Base-by-base conservation (phyloP, 78 protist genomes). In the Dictyostelium intermedium region DNA sequence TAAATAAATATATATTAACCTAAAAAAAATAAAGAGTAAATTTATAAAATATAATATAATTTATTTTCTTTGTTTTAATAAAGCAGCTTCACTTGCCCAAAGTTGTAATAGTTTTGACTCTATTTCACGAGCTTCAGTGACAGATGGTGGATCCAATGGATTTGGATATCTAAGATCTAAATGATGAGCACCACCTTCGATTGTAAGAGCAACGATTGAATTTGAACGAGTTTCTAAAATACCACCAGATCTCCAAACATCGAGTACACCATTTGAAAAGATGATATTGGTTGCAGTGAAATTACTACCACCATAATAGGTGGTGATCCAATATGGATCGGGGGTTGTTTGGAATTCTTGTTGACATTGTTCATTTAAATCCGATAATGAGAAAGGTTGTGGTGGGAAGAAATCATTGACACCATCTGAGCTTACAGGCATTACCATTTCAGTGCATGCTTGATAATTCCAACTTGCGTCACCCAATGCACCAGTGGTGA, bases 101-200 rank as follows among this genome's bases (percentile, higher is more conserved):
- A 43, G 32, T 9, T 27, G 16, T 11, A 89, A 43, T 20, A 35
- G 43, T 45, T 83, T 74, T 14, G 76, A 74, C 56, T 92, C 96
- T 6, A 74, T 23, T 10, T 25, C 56, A 41, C 96, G 39, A 34
- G 89, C 96, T 30, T 76, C n/a, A 16, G 27, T 27, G 0, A 97
- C 84, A 6, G 91, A 78, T 0, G 53, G 37, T 7, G 97, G 79
- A 27, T 97, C 98, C 11, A 20, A 69, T 16, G 91, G 82, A 83
- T 85, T 92, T 85, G 91, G 87, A 43, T 37, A 56, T 25, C 97
- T 32, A 18, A 97, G 84, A 61, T 97, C 98, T 5, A 83, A 37
- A 61, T 97, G 98, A 84, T 97, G 98, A 25, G 97, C 98, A n/a
- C 97, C 98, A 78, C 93, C 86, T 3, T 91, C 83, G 43, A 95